Evolutionary conservation across 257 asterid genomes (phyloP), one percentile per base, ranked within the genome.

Genomic region (Scutellaria minor): DNA sequence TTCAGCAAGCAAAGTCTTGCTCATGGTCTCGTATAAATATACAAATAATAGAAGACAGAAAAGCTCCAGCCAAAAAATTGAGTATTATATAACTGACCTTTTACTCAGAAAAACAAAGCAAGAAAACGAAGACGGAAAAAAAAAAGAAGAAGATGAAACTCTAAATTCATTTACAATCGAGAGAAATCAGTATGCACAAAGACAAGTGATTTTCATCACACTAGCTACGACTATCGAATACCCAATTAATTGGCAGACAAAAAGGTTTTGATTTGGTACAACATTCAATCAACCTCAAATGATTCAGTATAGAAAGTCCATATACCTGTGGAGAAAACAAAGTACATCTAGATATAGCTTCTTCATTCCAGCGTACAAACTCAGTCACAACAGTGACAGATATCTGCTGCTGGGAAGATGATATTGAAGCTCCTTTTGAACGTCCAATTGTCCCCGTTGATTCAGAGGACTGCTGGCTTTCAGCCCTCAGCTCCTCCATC

Each of bases 331-430:
- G 76, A 50, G 96, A 87, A 80, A 91, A 87, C 85, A 91, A 79
- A 78, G 89, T 81, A 68, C 93, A 88, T 83, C 99, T 85, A 51
- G 97, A 83, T 57, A 92, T 78, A 72, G 99, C 98, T 86, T 95
- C 99, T 81, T 95, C 99, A 64, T 95, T 95, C 99, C 99, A 95
- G 51, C 96, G 95, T 64, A 90, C 97, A 79, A 91, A 92, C 88
- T 95, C 98, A 9, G 99, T 88, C 81, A 92, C 99, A 61, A 83
- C 96, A 40, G 99, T 87, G 72, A 95, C 96, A 22, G 98, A 95
- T 80, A 95, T 91, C 83, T 95, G 97, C 80, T 85, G 96, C 86
- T 80, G 92, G 53, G 90, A 85, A 66, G 97, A 91, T 80, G 95
- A 77, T 54, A 92, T 61, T 75, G 97, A 81, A 77, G 98, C 95